phyloP scores from a whole-genome alignment of 768 basidiomycete genomes.

The Mycena vulgaris region DNA sequence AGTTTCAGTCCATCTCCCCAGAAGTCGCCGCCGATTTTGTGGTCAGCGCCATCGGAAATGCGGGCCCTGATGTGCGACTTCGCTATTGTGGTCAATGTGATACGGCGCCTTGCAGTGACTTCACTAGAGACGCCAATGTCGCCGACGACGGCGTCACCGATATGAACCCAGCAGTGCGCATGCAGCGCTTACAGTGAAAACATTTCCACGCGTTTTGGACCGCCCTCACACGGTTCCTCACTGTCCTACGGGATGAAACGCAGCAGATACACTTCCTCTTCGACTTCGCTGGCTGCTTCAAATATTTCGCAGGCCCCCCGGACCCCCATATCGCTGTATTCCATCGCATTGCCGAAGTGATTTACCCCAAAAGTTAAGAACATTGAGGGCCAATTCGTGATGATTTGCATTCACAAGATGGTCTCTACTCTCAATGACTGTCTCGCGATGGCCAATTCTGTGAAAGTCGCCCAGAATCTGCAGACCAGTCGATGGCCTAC shows the following conservation, averaged over 20 bases:
- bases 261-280: constrained; percentile 9
- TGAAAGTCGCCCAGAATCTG: background rate
- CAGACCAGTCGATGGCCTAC: background rate
- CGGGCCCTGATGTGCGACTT: background rate
- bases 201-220: constrained; percentile 16
- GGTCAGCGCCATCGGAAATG: background rate
- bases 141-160: background rate
- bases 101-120: constrained; percentile 16
- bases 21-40: constrained; percentile 8
- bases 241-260: background rate
- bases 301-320: background rate
- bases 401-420: constrained; percentile 19
- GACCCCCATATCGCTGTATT: constrained; percentile 2
- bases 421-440: constrained; percentile 12
- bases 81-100: background rate
- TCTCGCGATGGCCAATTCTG: background rate
- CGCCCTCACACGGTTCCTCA: constrained; percentile 10
- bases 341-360: background rate
- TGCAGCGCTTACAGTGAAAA: constrained; percentile 9
- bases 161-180: constrained; percentile 5
- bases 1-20: background rate
- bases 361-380: constrained; percentile 1
- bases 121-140: background rate
- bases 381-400: background rate
- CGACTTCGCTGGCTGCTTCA: background rate